Percentiles rank a stretch among this genome's conserved stretches.
phyloP scores from a whole-genome alignment of 169 alveolate species.

The Babesia ovis region DNA sequence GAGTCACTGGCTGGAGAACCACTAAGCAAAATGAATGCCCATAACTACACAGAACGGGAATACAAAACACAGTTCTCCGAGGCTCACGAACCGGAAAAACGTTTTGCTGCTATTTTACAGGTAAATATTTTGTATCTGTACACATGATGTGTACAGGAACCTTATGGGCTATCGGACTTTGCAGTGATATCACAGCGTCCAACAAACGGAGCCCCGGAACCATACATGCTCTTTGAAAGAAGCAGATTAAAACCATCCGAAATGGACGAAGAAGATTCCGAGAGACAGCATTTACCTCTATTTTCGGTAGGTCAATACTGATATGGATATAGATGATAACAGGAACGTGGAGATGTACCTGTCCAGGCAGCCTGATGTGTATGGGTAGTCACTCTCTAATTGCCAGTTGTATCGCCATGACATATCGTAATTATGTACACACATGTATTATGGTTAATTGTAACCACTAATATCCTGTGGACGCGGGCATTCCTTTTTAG shows the following conservation, averaged over 20 bases:
- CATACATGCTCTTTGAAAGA: conserved; percentile 8
- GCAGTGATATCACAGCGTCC: conserved; percentile 14
- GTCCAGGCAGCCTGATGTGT: conserved; percentile 3
- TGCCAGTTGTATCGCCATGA: not conserved
- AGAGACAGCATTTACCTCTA: conserved; percentile 15
- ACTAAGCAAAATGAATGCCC: conserved; percentile 31
- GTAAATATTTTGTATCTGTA: not conserved
- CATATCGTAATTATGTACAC: conserved; percentile 22
- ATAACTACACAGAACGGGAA: conserved; percentile 40
- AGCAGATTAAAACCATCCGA: conserved; percentile 27
- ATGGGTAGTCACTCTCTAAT: not conserved
- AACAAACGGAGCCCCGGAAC: not conserved
- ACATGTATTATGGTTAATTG: not conserved
- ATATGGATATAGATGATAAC: not conserved
- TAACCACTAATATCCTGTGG: not conserved
- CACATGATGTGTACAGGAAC: not conserved
- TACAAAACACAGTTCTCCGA: conserved; percentile 10
- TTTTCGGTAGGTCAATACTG: conserved; percentile 1
- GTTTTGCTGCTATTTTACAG: not conserved
- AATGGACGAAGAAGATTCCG: conserved; percentile 20
- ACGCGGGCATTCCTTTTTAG: not conserved
- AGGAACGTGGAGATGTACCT: conserved; percentile 27
- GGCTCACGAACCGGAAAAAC: not conserved
- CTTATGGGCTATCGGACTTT: conserved; percentile 25
- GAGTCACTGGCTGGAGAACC: conserved; percentile 24